phyloP scores from a whole-genome alignment of 352 stramenopile genomes.

The Phytophthora citrophthora region DNA sequence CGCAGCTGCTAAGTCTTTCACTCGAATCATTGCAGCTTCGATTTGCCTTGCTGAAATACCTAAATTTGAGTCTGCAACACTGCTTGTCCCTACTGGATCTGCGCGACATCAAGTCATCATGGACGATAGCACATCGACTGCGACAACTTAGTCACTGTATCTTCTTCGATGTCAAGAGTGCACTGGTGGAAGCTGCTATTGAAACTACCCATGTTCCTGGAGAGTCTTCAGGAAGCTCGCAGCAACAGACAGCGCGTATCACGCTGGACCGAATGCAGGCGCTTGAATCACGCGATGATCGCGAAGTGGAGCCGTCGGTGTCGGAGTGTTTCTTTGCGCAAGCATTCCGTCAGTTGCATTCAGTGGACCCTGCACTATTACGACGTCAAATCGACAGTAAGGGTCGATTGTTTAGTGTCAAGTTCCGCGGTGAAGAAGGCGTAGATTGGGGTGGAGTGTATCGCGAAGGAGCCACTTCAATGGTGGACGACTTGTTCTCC shows the following conservation, averaged over 20 bases:
- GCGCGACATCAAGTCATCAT: constrained; percentile 70
- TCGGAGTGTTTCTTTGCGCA: constrained; percentile 95
- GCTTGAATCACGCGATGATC: constrained; percentile 87
- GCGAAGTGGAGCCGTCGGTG: constrained; percentile 85
- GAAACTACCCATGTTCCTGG: constrained; percentile 69
- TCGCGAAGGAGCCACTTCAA: constrained; percentile 87
- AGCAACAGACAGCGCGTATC: constrained; percentile 81
- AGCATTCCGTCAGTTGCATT: constrained; percentile 90
- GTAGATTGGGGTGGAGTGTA: constrained; percentile 92
- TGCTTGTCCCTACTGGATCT: constrained; percentile 80
- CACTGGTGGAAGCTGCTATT: constrained; percentile 81
- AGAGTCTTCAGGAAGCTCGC: constrained; percentile 56
- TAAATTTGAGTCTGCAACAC: constrained; percentile 76
- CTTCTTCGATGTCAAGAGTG: constrained; percentile 89
- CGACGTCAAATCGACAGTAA: constrained; percentile 91
- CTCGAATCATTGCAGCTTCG: constrained; percentile 71
- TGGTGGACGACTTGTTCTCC: constrained; percentile 91
- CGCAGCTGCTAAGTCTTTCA: constrained; percentile 61
- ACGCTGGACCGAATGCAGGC: constrained; percentile 86
- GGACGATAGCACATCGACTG: constrained; percentile 77
- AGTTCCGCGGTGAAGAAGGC: constrained; percentile 89
- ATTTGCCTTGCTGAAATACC: constrained; percentile 84
- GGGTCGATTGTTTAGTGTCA: constrained; percentile 87
- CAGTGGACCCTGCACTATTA: constrained; percentile 86
- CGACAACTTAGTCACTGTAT: constrained; percentile 82